These are phyloP conservation scores for Ogataea salicorniae DNA, from an alignment of 805 yeast genomes.

Conservation along the genomic window DNA sequence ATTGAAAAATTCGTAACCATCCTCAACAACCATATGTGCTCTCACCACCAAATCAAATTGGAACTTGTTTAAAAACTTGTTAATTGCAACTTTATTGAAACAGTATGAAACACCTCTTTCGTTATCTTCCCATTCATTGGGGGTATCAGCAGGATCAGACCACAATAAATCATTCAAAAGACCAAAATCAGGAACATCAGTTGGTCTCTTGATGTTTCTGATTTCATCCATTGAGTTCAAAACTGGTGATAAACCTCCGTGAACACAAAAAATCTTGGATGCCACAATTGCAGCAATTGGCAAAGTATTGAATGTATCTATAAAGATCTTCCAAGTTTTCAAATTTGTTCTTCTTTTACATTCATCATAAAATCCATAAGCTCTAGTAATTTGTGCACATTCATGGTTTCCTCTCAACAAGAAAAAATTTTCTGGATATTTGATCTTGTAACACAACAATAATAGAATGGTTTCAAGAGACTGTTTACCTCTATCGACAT, in stretches of 20 bases:
- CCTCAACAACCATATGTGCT: slow-evolving; percentile 86
- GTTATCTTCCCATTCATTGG: slow-evolving; percentile 83
- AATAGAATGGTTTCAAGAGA: slow-evolving; percentile 86
- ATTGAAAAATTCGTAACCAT: slow-evolving; percentile 73
- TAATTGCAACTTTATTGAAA: slow-evolving; percentile 73
- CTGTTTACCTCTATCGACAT: slow-evolving; percentile 97
- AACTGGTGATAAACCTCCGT: slow-evolving; percentile 79
- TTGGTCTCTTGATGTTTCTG: slow-evolving; percentile 69
- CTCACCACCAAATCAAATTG: slow-evolving; percentile 78
- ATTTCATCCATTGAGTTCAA: slow-evolving; percentile 71
- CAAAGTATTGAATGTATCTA: slow-evolving; percentile 91
- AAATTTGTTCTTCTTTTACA: slow-evolving; percentile 91
- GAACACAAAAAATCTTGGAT: slow-evolving; percentile 88
- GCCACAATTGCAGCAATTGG: slow-evolving; percentile 97
- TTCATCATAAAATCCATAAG: slow-evolving; percentile 96
- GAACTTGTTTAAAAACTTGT: slow-evolving; percentile 67
- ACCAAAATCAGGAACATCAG: slow-evolving; percentile 84
- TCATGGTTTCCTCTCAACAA: slow-evolving; percentile 94
- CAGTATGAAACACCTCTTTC: slow-evolving; percentile 83
- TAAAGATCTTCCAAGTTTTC: slow-evolving; percentile 89
- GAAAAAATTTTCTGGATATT: slow-evolving; percentile 94
- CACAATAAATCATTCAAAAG: slow-evolving; percentile 70
- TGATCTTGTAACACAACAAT: slow-evolving; percentile 87
- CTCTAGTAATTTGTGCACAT: slow-evolving; percentile 93
- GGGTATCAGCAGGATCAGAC: slow-evolving; percentile 83